phyloP scores from a whole-genome alignment of 441 rosid genomes.

The Metrosideros polymorpha region DNA sequence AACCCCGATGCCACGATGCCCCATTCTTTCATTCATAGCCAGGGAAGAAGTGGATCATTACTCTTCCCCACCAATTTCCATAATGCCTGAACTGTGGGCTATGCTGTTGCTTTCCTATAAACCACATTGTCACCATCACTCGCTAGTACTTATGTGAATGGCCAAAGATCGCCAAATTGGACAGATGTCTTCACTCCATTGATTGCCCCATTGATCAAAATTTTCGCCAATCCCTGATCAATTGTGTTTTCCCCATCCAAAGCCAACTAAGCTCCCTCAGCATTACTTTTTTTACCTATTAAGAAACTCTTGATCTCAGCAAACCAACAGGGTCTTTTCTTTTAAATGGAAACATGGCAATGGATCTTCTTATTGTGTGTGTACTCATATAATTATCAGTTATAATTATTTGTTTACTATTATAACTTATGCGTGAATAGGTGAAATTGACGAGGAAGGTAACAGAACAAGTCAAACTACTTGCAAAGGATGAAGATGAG shows the following conservation, averaged over 20 bases:
- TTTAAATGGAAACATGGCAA: background rate
- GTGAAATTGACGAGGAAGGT: conserved; percentile 82
- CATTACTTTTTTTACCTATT: background rate
- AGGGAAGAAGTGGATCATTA: background rate
- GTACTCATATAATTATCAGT: background rate
- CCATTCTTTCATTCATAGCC: background rate
- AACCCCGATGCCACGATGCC: background rate
- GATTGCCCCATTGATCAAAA: background rate
- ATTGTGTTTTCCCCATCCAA: background rate
- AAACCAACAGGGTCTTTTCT: background rate
- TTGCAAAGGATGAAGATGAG: conserved; percentile 94
- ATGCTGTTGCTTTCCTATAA: background rate
- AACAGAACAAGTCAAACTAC: conserved; percentile 91
- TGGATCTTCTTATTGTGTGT: background rate
- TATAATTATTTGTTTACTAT: background rate
- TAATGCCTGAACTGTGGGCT: background rate
- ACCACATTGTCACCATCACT: background rate
- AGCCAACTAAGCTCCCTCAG: background rate
- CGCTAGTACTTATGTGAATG: background rate
- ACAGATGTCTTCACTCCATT: background rate
- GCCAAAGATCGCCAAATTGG: background rate
- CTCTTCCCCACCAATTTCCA: background rate
- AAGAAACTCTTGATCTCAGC: background rate
- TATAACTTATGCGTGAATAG: conserved; percentile 19
- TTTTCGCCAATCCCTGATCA: background rate